Conservation (phyloP, 176 grass and related monocot species). For the Puccinellia tenuiflora region DNA sequence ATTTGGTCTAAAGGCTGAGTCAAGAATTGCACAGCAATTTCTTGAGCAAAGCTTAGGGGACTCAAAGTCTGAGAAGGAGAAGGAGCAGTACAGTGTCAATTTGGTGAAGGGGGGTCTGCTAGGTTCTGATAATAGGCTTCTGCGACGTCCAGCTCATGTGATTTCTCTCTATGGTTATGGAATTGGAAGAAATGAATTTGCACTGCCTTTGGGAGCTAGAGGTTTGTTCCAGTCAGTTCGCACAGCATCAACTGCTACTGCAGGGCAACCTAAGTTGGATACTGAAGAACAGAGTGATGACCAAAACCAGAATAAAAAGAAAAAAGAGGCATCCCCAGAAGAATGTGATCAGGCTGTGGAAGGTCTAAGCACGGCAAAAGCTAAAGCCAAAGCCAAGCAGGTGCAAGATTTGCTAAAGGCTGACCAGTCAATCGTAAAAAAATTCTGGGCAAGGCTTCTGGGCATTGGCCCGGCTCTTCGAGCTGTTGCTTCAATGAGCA, state of each 20-base stretch:
- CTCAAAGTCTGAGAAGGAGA: conserved; percentile 33
- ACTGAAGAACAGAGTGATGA: conserved; percentile 51
- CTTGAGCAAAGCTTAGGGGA: conserved; percentile 35
- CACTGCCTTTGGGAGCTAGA: conserved; percentile 56
- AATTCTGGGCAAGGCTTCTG: conserved; percentile 78
- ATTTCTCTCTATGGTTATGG: conserved; percentile 31
- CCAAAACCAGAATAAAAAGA: conserved; percentile 59
- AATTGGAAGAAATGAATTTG: conserved; percentile 45
- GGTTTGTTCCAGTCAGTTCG: conserved; percentile 51
- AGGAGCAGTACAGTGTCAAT: conserved; percentile 32
- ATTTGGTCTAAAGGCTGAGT: conserved; percentile 24
- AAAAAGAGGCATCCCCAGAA: conserved; percentile 89
- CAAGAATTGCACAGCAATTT: conserved; percentile 28
- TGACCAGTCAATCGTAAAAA: conserved; percentile 48
- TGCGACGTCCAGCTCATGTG: conserved; percentile 20
- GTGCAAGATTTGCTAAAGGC: conserved; percentile 62
- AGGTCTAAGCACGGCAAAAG: conserved; percentile 87
- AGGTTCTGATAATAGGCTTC: conserved; percentile 37
- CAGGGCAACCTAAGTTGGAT: conserved; percentile 45
- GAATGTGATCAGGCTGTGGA: conserved; percentile 98
- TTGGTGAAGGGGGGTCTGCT: conserved; percentile 24
- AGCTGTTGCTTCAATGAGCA: conserved; percentile 98
- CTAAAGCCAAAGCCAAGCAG: conserved; percentile 87
- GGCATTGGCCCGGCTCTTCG: conserved; percentile 81
- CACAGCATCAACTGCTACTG: conserved; percentile 51